Percentiles rank a stretch among this genome's conserved stretches.
Evolutionary conservation across 2,329 filamentous ascomycete genomes (phyloP).

Genomic region (Beauveria sp.): DNA sequence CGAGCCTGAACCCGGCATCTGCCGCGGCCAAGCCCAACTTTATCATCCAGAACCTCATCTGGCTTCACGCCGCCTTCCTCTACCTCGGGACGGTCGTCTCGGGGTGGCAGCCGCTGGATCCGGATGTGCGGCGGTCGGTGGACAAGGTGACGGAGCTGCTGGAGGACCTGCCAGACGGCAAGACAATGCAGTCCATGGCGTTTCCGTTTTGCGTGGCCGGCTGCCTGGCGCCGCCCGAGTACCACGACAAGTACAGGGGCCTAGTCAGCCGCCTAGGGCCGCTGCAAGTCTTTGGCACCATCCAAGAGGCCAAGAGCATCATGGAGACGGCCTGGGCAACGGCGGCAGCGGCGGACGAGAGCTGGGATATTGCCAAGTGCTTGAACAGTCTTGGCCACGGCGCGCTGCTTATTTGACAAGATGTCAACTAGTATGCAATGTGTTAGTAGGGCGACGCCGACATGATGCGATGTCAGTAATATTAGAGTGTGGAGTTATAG

Average conservation of each 20-base stretch:
- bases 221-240: slow-evolving; percentile 30
- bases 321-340: slow-evolving; percentile 40
- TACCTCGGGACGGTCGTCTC: slow-evolving; percentile 42
- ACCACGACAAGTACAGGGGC: slow-evolving; percentile 34
- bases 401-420: slow-evolving; percentile 28
- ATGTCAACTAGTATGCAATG: no score
- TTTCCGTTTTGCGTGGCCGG: slow-evolving; percentile 37
- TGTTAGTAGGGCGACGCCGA: no score
- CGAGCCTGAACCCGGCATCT: slow-evolving; percentile 17
- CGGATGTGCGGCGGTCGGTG: slow-evolving; percentile 31
- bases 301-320: slow-evolving; percentile 34
- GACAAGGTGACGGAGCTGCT: slow-evolving; percentile 28
- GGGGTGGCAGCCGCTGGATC: slow-evolving; percentile 42
- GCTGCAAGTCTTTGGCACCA: slow-evolving; percentile 37
- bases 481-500: no score
- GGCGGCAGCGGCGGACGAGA: slow-evolving; percentile 25
- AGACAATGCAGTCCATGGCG: slow-evolving; percentile 28
- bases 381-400: slow-evolving; percentile 33
- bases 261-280: slow-evolving; percentile 34
- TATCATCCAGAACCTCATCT: slow-evolving; percentile 30
- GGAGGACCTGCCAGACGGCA: slow-evolving; percentile 21
- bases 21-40: slow-evolving; percentile 17
- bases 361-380: slow-evolving; percentile 37
- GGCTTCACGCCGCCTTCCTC: slow-evolving; percentile 39
- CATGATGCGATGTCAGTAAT: no score